These are phyloP conservation scores for Solanum piurae DNA, from an alignment of 257 asterid genomes.

Conservation along the genomic window DNA sequence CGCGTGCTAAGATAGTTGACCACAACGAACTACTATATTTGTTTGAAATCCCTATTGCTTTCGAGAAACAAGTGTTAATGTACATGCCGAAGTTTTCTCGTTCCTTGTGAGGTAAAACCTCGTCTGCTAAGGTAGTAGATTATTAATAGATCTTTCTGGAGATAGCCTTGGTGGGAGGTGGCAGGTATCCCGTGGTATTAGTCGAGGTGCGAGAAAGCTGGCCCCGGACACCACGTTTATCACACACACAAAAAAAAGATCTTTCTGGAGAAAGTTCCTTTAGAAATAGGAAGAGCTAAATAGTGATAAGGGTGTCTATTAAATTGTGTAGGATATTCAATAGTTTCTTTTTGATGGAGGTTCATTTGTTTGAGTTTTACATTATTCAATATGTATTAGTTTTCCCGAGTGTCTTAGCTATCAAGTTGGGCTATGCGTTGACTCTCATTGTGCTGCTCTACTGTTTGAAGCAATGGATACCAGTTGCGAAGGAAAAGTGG, in stretches of 20 bases:
- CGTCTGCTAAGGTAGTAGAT: neutral
- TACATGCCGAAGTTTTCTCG: neutral
- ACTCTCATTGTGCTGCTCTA: neutral
- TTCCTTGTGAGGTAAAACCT: neutral
- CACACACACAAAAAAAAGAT: neutral
- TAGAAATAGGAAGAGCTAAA: neutral
- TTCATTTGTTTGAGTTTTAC: neutral
- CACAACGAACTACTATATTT: neutral
- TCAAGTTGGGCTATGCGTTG: neutral
- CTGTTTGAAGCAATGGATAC: conserved; percentile 62
- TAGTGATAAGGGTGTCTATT: neutral
- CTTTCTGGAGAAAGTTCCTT: neutral
- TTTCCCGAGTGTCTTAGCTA: neutral
- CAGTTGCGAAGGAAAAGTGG: conserved; percentile 71
- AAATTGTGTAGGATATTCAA: neutral
- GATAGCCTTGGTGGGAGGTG: neutral
- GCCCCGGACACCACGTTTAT: neutral
- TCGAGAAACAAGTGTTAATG: neutral
- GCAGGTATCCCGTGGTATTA: neutral
- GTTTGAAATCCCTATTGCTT: neutral
- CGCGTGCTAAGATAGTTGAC: neutral
- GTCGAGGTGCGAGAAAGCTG: neutral
- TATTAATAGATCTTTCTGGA: neutral
- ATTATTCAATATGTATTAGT: neutral
- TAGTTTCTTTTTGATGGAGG: neutral